Conservation (phyloP, 805 yeast species). For the Kurtzmaniella cleridarum region DNA sequence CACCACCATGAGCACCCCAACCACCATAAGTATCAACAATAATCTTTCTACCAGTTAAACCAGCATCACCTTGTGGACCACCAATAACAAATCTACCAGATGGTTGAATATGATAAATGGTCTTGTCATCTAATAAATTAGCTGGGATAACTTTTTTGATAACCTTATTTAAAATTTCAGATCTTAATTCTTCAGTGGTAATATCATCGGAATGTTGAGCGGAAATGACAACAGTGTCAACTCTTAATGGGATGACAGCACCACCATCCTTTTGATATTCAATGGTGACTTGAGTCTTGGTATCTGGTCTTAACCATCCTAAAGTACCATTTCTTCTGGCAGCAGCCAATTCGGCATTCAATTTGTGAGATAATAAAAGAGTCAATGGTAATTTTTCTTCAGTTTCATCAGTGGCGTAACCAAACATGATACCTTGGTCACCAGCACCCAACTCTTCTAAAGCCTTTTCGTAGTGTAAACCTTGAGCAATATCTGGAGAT, state of each 20-base stretch:
- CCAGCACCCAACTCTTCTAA: conserved; percentile 99
- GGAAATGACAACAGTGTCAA: conserved; percentile 95
- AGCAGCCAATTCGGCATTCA: conserved; percentile 92
- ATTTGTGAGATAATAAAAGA: conserved; percentile 87
- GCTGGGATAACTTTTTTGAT: conserved; percentile 91
- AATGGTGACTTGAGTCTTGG: conserved; percentile 98
- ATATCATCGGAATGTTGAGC: conserved; percentile 97
- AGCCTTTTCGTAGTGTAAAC: conserved; percentile 94
- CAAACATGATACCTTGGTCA: conserved; percentile 99
- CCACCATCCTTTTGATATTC: conserved; percentile 94
- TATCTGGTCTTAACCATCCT: conserved; percentile 98
- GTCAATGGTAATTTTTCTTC: conserved; percentile 97
- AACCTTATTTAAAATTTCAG: conserved; percentile 70
- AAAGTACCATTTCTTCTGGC: conserved; percentile 96
- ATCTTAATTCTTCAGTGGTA: conserved; percentile 87
- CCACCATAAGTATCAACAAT: conserved; percentile 99
- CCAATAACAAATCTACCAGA: conserved; percentile 99
- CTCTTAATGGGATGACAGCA: conserved; percentile 92
- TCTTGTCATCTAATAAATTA: conserved; percentile 85
- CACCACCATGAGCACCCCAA: conserved; percentile 99
- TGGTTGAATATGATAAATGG: conserved; percentile 97
- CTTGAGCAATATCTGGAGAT: conserved; percentile 98
- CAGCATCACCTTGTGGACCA: conserved; percentile 99
- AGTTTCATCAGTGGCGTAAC: conserved; percentile 98
- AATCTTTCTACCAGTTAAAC: conserved; percentile 98